Evolutionary conservation across 352 stramenopile genomes (phyloP).

Genomic region (Phytophthora cryptogea): DNA sequence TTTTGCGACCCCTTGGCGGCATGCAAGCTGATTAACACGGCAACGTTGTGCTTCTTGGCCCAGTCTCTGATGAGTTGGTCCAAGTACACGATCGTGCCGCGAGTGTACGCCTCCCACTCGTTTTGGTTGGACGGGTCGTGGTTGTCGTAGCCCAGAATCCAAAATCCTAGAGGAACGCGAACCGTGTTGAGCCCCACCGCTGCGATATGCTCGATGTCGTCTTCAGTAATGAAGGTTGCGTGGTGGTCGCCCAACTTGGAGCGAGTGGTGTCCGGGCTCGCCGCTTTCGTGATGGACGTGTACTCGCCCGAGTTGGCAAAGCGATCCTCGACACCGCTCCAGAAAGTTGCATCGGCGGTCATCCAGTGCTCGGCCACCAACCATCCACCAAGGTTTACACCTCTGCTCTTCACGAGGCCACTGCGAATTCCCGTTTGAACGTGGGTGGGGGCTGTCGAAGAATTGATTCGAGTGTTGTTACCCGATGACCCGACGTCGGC

Average conservation of each 20-base stretch:
- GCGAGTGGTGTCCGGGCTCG: conserved; percentile 35
- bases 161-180: conserved; percentile 63
- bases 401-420: conserved; percentile 46
- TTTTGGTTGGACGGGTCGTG: conserved; percentile 32
- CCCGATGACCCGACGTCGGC: conserved; percentile 2
- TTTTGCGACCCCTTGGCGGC: conserved; percentile 63
- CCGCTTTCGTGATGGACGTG: conserved; percentile 58
- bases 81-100: conserved; percentile 44
- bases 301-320: conserved; percentile 63
- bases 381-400: conserved; percentile 86
- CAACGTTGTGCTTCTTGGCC: conserved; percentile 56
- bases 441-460: conserved; percentile 12
- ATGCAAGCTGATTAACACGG: conserved; percentile 57
- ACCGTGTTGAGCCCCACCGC: conserved; percentile 58
- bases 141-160: conserved; percentile 55
- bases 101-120: conserved; percentile 48
- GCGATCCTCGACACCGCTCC: conserved; percentile 47
- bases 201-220: conserved; percentile 53
- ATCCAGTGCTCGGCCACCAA: conserved; percentile 87
- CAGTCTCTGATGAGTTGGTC: conserved; percentile 53
- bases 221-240: conserved; percentile 67
- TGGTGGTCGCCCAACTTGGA: conserved; percentile 58
- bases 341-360: conserved; percentile 56
- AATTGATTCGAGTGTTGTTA: conserved; percentile 11
- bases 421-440: conserved; percentile 40